phyloP scores from a whole-genome alignment of 2,329 filamentous ascomycete genomes.

The Stachybotrys echinatus region DNA sequence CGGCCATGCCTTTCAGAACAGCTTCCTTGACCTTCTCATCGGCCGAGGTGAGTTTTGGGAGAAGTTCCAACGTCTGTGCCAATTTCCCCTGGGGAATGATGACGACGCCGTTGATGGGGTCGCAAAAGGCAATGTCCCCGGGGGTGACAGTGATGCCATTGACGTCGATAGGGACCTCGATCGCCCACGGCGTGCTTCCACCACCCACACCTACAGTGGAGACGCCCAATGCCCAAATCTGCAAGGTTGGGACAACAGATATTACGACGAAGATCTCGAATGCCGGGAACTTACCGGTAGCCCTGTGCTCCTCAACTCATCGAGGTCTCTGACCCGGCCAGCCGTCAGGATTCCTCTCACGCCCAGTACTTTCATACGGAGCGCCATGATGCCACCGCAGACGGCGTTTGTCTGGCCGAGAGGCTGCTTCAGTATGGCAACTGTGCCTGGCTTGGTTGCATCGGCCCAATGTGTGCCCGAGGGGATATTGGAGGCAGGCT shows the following conservation, averaged over 20 bases:
- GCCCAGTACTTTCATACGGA: conserved; percentile 58
- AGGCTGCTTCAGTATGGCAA: conserved; percentile 64
- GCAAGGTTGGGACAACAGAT: conserved; percentile 10
- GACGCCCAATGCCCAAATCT: conserved; percentile 52
- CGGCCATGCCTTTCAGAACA: conserved; percentile 55
- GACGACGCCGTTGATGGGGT: conserved; percentile 65
- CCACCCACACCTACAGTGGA: conserved; percentile 54
- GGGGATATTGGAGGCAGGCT: conserved; percentile 44
- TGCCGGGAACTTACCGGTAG: conserved; percentile 44
- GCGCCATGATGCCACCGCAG: conserved; percentile 72
- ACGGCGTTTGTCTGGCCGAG: conserved; percentile 62
- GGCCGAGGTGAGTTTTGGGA: conserved; percentile 44
- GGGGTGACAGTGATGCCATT: conserved; percentile 35
- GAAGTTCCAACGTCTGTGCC: conserved; percentile 53
- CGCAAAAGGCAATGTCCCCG: conserved; percentile 67
- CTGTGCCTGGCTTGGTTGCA: conserved; percentile 49
- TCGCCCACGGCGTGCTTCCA: conserved; percentile 50
- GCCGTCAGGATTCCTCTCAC: conserved; percentile 60
- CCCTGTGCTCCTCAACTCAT: conserved; percentile 48
- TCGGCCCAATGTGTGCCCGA: conserved; percentile 64
- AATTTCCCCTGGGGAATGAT: conserved; percentile 59
- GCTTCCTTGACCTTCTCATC: conserved; percentile 60
- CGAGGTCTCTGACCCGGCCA: conserved; percentile 62
- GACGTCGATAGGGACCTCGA: conserved; percentile 38
- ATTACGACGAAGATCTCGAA: neutral